Base-by-base conservation (phyloP, 352 stramenopile species). In the Globisporangium nagaii region DNA sequence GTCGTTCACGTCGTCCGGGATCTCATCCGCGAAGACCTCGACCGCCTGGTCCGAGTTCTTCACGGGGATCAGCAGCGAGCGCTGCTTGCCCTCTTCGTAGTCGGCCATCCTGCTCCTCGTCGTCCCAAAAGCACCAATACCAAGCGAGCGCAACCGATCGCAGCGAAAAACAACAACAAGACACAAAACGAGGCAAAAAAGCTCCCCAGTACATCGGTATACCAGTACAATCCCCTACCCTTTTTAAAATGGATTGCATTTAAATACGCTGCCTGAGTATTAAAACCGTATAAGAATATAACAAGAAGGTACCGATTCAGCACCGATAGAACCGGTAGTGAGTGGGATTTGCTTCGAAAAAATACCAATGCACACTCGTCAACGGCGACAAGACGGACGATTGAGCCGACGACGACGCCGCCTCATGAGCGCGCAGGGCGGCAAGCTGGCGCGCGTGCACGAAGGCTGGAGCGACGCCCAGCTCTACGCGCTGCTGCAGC, bases 31-130 rank as follows among this genome's bases (percentile, higher is more conserved):
- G 60, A 88, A 96, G 37, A 96, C 86, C 51, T 96, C 85, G 41
- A 96, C 86, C n/a, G 68, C 80, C 62, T 96, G 75, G 63, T 92
- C 62, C 61, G 83, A 93, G 71, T 95, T 95, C 55, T 95, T 91
- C 9, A 96, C 88, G 44, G 88, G 88, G 71, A 96, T 96, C 51
- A 93, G 64, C 58, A 96, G 77, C 61, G 83, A 88, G 22, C 83
- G 79, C 66, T 63, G 66, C 66, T 76, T 73, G 34, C 54, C 68
- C 17, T 64, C 42, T 30, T 56, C 47, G 32, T 53, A 47, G 45
- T 65, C 58, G 20, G 43, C 60, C 58, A 70, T 65, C 43, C 57
- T 63, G 40, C n/a, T n/a, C n/a, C n/a, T 74, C 64, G 37, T 75
- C 64, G 25, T 62, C 68, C n/a, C 48, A 46, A 56, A 6, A 31